Base-by-base conservation (phyloP, 108 stramenopile species). In the Mayamaea pseudoterrestris region DNA sequence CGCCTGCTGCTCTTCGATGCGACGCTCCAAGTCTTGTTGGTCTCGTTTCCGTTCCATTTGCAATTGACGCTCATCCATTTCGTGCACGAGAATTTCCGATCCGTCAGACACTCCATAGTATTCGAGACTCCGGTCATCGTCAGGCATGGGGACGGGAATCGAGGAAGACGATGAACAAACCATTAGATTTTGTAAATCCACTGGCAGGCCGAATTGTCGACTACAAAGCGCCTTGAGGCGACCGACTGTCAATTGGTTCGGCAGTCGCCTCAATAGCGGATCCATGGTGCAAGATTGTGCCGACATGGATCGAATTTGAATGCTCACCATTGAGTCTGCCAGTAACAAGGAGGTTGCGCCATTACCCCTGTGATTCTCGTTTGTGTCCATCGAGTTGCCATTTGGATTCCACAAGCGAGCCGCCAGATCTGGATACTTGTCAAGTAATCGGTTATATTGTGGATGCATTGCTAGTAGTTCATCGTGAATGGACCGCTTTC, bases 71-170 rank as follows among this genome's bases (percentile, higher is more conserved):
- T 65, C 49, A 48, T 83, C 81, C 30, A 73, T 51, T 65, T 93
- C 91, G 44, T 88, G 83, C 51, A 93, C 76, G 13, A 82, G 60
- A 40, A 93, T 87, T 53, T 84, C 77, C 9, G 80, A 68, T 13
- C 91, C 91, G 56, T 93, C 87, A 14, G 55, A 57, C 7, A 87
- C 74, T n/a, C 91, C 91, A 50, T 83, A 93, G 50, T 89, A 93
- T 18, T 61, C 63, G 8, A 93, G 59, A 8, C 78, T 58, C 36
- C 68, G 47, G 13, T 68, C 63, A 18, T 79, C 80, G 57, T 84
- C 80, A 39, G 86, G 81, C 34, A 93, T 56, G 51, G 73, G 76
- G 31, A 63, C 39, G 5, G 80, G 80, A 49, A 88, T 78, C 13
- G 72, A 61, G 24, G 74, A 74, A n/a, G 48, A 55, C 69, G 75